Percentiles rank a stretch among this genome's conserved stretches.
These are phyloP conservation scores for Nitzschia sp. DNA, from an alignment of 108 stramenopile species.

Conservation along the genomic window DNA sequence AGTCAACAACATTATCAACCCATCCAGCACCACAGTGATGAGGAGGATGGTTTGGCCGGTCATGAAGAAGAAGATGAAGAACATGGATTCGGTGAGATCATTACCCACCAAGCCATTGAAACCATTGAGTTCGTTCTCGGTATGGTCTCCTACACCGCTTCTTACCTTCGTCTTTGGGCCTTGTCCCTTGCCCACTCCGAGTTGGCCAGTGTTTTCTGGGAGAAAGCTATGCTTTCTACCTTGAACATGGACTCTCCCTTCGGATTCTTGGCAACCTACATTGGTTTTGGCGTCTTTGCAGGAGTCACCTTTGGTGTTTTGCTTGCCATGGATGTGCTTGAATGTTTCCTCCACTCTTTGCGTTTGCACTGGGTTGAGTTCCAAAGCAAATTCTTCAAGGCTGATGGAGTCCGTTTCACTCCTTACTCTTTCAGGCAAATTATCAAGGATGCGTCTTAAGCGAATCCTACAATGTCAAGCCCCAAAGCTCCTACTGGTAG, in stretches of 20 bases:
- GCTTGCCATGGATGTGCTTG: slow-evolving; percentile 97
- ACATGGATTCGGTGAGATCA: slow-evolving; percentile 87
- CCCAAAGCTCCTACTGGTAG: not conserved
- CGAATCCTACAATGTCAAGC: not conserved
- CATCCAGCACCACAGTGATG: slow-evolving; percentile 48
- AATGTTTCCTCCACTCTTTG: slow-evolving; percentile 98
- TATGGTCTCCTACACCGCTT: slow-evolving; percentile 99
- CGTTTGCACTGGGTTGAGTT: slow-evolving; percentile 99
- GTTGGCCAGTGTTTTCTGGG: slow-evolving; percentile 98
- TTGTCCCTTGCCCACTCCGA: slow-evolving; percentile 97
- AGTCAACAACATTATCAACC: slow-evolving; percentile 48
- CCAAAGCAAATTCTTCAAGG: slow-evolving; percentile 98
- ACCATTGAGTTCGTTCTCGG: slow-evolving; percentile 99
- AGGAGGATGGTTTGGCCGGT: slow-evolving; percentile 56
- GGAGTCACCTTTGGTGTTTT: slow-evolving; percentile 96
- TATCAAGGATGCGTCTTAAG: slow-evolving; percentile 57
- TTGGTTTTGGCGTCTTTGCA: slow-evolving; percentile 95
- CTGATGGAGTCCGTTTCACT: slow-evolving; percentile 90
- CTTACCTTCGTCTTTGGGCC: slow-evolving; percentile 99
- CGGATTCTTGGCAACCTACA: slow-evolving; percentile 84
- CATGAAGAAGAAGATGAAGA: slow-evolving; percentile 70
- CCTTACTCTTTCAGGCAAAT: slow-evolving; percentile 89
- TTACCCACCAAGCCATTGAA: slow-evolving; percentile 97
- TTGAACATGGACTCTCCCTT: slow-evolving; percentile 71
- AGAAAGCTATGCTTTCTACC: slow-evolving; percentile 94